Evolutionary conservation across 495 filamentous ascomycete species (phyloP).

Genomic region (Aspergillus cavernicola): DNA sequence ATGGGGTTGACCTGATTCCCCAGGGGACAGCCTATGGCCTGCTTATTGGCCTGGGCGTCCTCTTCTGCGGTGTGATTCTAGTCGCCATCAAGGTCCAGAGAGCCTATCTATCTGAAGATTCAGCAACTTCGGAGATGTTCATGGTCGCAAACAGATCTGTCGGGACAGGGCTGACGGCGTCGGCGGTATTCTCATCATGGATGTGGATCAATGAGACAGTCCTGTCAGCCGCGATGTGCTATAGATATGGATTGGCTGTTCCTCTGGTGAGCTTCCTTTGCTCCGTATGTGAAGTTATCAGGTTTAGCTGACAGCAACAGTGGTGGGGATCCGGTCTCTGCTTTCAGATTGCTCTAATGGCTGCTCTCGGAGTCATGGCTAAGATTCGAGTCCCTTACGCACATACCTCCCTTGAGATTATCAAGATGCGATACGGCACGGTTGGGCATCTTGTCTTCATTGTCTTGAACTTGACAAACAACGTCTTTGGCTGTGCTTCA

Average conservation of each 20-base stretch:
- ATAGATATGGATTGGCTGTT: slow-evolving; percentile 34
- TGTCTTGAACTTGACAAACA: slow-evolving; percentile 48
- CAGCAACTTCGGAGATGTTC: slow-evolving; percentile 49
- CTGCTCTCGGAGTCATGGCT: slow-evolving; percentile 35
- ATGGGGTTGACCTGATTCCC: slow-evolving; percentile 24
- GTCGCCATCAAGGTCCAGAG: slow-evolving; percentile 40
- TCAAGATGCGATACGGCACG: slow-evolving; percentile 50
- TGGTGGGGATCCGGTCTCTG: slow-evolving; percentile 41
- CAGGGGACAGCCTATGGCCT: slow-evolving; percentile 45
- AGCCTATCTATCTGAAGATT: slow-evolving; percentile 41
- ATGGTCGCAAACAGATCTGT: slow-evolving; percentile 50
- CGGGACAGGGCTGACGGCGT: slow-evolving; percentile 46
- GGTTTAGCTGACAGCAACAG: slow-evolving; percentile 17
- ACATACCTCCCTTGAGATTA: slow-evolving; percentile 53
- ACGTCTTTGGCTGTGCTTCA: slow-evolving; percentile 45
- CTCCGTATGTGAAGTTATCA: neutral
- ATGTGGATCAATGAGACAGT: slow-evolving; percentile 49
- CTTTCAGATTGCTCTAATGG: slow-evolving; percentile 41
- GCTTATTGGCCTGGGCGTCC: slow-evolving; percentile 38
- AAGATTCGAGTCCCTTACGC: slow-evolving; percentile 52
- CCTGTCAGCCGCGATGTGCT: slow-evolving; percentile 36
- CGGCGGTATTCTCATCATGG: slow-evolving; percentile 46
- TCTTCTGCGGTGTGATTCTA: slow-evolving; percentile 42
- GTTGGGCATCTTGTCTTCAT: slow-evolving; percentile 49
- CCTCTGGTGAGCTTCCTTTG: slow-evolving; percentile 23